Evolutionary conservation across 305 asterid genomes (phyloP).

Genomic region (Plantago coronopus): DNA sequence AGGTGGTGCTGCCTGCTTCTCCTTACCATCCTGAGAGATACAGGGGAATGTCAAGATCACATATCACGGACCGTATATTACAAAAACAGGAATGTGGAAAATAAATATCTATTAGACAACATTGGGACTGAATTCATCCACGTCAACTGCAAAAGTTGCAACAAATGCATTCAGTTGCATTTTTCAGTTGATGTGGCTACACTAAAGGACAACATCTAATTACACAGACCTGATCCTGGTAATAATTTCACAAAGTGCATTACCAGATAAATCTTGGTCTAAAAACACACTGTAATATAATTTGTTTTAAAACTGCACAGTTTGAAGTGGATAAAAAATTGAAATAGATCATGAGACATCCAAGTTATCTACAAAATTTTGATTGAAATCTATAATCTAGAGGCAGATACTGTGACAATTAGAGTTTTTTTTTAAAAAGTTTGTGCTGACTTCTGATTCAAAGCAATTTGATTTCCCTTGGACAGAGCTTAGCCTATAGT

Average conservation of each 20-base stretch:
- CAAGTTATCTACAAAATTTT: not conserved
- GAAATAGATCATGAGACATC: not conserved
- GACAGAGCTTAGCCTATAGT: not conserved
- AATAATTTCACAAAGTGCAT: no score
- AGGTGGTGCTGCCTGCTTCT: conserved; percentile 69
- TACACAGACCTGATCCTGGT: not conserved
- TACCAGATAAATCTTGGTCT: not conserved
- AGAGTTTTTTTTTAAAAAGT: not conserved
- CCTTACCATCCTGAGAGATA: conserved; percentile 74
- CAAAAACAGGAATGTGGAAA: conserved; percentile 12
- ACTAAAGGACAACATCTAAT: not conserved
- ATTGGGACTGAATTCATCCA: not conserved
- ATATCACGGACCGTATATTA: conserved; percentile 11
- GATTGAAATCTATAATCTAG: not conserved
- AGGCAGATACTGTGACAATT: not conserved
- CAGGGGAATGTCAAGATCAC: conserved; percentile 24
- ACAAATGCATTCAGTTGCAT: not conserved
- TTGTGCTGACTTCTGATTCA: not conserved
- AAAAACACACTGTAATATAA: not conserved
- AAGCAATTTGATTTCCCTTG: not conserved
- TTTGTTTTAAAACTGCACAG: not conserved
- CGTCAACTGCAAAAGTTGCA: not conserved
- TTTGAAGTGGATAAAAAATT: not conserved
- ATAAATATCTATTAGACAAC: not conserved
- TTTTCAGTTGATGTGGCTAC: not conserved